phyloP scores from a whole-genome alignment of 2,329 filamentous ascomycete genomes.

The Tolypocladium album region DNA sequence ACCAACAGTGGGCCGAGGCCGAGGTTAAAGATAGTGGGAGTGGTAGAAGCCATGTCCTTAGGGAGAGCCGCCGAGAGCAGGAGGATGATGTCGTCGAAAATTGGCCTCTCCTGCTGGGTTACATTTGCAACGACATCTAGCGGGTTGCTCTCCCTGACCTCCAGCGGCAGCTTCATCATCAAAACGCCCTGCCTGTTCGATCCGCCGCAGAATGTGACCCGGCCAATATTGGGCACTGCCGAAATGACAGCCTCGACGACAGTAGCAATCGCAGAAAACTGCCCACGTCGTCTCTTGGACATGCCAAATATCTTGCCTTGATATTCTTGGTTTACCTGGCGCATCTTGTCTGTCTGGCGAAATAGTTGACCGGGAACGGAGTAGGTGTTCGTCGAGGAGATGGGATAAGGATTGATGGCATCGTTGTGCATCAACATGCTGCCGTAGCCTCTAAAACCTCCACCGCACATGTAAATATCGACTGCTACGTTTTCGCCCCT shows the following conservation, averaged over 20 bases:
- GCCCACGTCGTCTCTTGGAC: constrained; percentile 65
- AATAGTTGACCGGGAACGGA: constrained; percentile 53
- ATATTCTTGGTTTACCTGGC: constrained; percentile 35
- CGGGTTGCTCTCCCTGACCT: constrained; percentile 54
- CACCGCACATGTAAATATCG: constrained; percentile 76
- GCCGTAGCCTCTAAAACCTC: constrained; percentile 84
- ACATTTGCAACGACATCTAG: constrained; percentile 30
- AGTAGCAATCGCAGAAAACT: constrained; percentile 75
- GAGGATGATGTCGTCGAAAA: constrained; percentile 25
- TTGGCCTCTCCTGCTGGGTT: constrained; percentile 12
- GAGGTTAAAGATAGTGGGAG: constrained; percentile 30
- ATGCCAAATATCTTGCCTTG: constrained; percentile 60
- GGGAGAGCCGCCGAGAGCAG: constrained; percentile 33
- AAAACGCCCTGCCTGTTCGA: constrained; percentile 79
- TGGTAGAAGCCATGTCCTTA: constrained; percentile 16
- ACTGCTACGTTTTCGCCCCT: constrained; percentile 30
- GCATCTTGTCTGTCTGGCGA: constrained; percentile 38
- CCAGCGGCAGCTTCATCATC: constrained; percentile 54
- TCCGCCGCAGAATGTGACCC: constrained; percentile 76
- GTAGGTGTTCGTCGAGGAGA: constrained; percentile 75
- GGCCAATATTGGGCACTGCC: constrained; percentile 58
- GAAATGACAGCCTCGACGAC: constrained; percentile 66
- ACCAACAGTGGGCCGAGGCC: constrained; percentile 34
- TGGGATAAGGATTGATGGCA: constrained; percentile 65
- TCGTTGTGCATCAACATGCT: constrained; percentile 79